Evolutionary conservation across 1,284 basidiomycete genomes (phyloP).

Genomic region (Rhodotorula sp.): DNA sequence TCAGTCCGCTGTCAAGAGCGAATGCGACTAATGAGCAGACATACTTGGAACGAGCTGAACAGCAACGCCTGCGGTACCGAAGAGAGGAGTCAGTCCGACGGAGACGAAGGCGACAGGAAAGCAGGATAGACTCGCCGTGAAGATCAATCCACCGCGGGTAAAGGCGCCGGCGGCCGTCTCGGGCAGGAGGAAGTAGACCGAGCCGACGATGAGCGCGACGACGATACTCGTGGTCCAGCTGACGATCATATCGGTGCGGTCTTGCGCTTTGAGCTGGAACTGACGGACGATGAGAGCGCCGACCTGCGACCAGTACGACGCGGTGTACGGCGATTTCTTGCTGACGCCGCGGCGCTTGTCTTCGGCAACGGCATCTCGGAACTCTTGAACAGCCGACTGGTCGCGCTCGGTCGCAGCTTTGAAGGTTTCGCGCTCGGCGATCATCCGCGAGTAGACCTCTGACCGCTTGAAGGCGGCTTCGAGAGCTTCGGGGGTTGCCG

Average conservation of each 20-base stretch:
- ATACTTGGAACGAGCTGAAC: conserved; percentile 59
- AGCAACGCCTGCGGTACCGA: conserved; percentile 54
- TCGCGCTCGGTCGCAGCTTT: conserved; percentile 58
- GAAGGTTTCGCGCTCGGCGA: conserved; percentile 62
- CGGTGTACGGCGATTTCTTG: conserved; percentile 81
- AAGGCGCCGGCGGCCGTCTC: conserved; percentile 74
- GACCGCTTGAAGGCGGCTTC: conserved; percentile 66
- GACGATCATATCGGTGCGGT: conserved; percentile 70
- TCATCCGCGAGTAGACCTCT: conserved; percentile 56
- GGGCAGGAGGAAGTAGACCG: conserved; percentile 58
- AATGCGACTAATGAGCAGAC: not conserved
- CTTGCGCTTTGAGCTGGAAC: conserved; percentile 71
- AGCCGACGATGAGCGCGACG: conserved; percentile 71
- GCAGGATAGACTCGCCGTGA: conserved; percentile 49
- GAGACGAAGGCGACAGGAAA: too few relatives aligned
- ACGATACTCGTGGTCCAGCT: conserved; percentile 49
- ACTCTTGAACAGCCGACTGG: conserved; percentile 60
- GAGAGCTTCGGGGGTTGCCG: conserved; percentile 68
- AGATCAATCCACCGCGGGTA: conserved; percentile 76
- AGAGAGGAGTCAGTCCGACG: too few relatives aligned
- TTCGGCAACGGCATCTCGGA: conserved; percentile 59
- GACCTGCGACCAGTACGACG: conserved; percentile 73
- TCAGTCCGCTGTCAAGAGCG: conserved; percentile 46
- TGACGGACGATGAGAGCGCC: conserved; percentile 68
- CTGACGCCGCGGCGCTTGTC: conserved; percentile 81